Base-by-base conservation (phyloP, 75 land plant genomes). In the Cupressus sempervirens region DNA sequence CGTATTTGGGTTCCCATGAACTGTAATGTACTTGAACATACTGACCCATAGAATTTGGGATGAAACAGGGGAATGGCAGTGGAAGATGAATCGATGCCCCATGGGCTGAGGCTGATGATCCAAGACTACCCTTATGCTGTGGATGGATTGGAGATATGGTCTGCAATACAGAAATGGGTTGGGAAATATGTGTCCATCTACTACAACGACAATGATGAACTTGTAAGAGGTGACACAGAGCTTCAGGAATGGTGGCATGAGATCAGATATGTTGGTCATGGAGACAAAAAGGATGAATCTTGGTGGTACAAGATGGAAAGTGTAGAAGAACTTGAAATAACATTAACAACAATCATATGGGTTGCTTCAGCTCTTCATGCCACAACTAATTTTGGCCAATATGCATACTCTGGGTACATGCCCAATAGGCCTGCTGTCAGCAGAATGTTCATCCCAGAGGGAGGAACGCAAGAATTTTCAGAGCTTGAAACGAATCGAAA, bases 121-220 rank as follows among this genome's bases (percentile, higher is more conserved):
- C 85, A 90, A 46, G 96, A 93, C 86, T 94, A 94, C 84, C 94
- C 93, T 7, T 94, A 85, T 83, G 95, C 90, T 23, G 87, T 72
- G 70, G 96, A 94, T 40, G 96, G 94, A 34, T 91, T 94, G 34
- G 94, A 92, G 0, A 83, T 94, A 14, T 94, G 94, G 94, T 41
- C 32, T n/a, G 95, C 93, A 34, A 88, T 94, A 70, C 77, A 89
- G 56, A 40, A 80, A 12, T 94, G 94, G 94, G 88, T 88, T 53
- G 10, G 20, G 16, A 87, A 84, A 62, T 91, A 85, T 84, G 73
- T 90, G 80, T n/a, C 83, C 29, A 36, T 86, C 65, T 93, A 72
- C 90, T 93, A 94, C 88, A 76, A 84, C 65, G 92, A 94, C 87
- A 76, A 84, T 53, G 92, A 94, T 75, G 86, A 74, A n/a, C 65